Evolutionary conservation across 2,329 filamentous ascomycete genomes (phyloP).

Genomic region (Orbilia brochopaga): DNA sequence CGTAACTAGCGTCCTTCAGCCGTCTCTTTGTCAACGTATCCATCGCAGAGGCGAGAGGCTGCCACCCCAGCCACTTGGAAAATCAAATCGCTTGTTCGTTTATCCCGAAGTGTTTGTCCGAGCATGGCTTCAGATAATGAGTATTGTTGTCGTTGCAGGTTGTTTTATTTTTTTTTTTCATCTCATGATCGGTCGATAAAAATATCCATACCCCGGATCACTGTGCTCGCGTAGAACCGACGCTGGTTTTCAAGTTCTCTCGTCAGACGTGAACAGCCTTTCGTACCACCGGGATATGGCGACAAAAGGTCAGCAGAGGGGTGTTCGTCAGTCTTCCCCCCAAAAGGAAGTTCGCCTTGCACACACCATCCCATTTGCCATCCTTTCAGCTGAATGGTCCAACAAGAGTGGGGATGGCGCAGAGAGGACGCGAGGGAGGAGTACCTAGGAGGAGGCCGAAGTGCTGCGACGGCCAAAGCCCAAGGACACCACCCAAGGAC

Average conservation of each 20-base stretch:
- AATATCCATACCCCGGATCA: constrained; percentile 18
- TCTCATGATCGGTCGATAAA: constrained; percentile 22
- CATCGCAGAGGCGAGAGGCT: constrained; percentile 33
- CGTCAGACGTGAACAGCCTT: constrained; percentile 48
- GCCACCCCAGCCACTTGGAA: constrained; percentile 46
- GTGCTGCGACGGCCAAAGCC: background rate
- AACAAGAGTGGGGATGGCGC: constrained; percentile 41
- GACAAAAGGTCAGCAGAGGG: constrained; percentile 24
- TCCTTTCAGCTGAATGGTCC: constrained; percentile 15
- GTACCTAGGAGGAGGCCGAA: constrained; percentile 2
- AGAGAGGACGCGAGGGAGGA: constrained; percentile 1
- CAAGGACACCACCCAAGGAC: background rate
- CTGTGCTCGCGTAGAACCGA: constrained; percentile 22
- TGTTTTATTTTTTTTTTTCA: background rate
- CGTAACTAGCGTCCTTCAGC: constrained; percentile 40
- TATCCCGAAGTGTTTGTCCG: constrained; percentile 13
- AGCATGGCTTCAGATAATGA: constrained; percentile 20
- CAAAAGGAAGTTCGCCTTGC: constrained; percentile 26
- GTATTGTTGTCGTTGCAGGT: background rate
- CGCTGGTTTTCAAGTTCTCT: constrained; percentile 15
- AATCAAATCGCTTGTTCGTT: constrained; percentile 30
- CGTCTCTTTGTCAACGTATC: constrained; percentile 36
- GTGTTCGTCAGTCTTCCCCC: background rate
- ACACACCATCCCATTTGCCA: constrained; percentile 6
- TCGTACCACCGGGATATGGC: constrained; percentile 43